Evolutionary conservation across 768 basidiomycete species (phyloP).

Genomic region (Boletus fagicola): DNA sequence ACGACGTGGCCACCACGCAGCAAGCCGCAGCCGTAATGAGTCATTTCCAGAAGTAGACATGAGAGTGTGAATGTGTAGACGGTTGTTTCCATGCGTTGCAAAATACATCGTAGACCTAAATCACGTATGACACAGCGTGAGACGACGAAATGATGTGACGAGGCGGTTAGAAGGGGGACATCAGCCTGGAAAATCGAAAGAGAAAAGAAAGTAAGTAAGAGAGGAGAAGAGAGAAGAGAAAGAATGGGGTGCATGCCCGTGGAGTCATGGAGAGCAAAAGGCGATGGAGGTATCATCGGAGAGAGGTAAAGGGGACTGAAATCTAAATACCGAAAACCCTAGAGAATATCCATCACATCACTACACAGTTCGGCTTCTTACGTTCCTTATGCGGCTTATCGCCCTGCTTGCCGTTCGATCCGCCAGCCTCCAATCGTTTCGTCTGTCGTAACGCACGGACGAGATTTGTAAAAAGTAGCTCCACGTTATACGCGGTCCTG

Average conservation of each 20-base stretch:
- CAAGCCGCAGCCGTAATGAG: conserved; percentile 10
- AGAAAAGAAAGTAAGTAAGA: conserved; percentile 23
- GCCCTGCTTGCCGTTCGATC: conserved; percentile 38
- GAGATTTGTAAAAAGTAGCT: conserved; percentile 83
- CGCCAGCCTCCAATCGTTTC: conserved; percentile 51
- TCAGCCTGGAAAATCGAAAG: conserved; percentile 32
- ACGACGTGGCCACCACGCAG: conserved; percentile 21
- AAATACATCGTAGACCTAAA: conserved; percentile 40
- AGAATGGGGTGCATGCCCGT: conserved; percentile 25
- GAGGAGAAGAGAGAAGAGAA: conserved; percentile 4
- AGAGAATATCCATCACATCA: conserved; percentile 70
- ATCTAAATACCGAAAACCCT: conserved; percentile 66
- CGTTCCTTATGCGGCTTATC: conserved; percentile 45
- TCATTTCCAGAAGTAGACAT: conserved; percentile 1
- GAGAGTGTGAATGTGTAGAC: conserved; percentile 16
- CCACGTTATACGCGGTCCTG: conserved; percentile 91
- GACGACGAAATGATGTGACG: conserved; percentile 35
- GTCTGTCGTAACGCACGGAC: conserved; percentile 81
- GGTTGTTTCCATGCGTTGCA: conserved; percentile 37
- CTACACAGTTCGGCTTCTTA: conserved; percentile 62
- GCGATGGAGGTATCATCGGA: conserved; percentile 76
- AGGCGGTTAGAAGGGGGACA: conserved; percentile 29
- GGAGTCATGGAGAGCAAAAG: conserved; percentile 28
- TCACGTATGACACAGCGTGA: conserved; percentile 40
- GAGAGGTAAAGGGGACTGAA: conserved; percentile 62